These are phyloP conservation scores for Colletotrichum somersetense DNA, from an alignment of 2,329 filamentous ascomycete genomes.

Conservation along the genomic window DNA sequence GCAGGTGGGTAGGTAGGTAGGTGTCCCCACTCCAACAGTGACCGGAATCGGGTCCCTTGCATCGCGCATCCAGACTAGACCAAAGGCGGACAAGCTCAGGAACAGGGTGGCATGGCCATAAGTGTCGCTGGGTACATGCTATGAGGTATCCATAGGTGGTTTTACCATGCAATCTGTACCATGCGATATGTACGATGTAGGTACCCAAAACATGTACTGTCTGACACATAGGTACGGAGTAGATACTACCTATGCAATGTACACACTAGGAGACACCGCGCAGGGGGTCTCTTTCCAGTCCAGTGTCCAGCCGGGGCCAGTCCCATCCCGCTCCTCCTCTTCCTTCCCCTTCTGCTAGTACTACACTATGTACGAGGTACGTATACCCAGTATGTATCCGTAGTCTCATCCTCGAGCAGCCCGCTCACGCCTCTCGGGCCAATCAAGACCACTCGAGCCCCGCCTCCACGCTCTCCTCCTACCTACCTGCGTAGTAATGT, in stretches of 20 bases:
- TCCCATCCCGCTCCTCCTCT: conserved; percentile 22
- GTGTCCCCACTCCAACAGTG: neutral
- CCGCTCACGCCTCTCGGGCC: neutral
- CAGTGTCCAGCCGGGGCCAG: conserved; percentile 26
- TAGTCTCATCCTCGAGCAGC: neutral
- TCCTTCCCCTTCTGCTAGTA: neutral
- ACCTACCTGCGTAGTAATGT: no score
- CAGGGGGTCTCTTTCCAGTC: conserved; percentile 34
- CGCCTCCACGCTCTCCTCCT: neutral
- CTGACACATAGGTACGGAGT: no score
- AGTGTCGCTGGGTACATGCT: no score
- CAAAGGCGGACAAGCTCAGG: conserved; percentile 33
- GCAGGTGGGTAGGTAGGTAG: no score
- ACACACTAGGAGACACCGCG: conserved; percentile 2
- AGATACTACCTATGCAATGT: no score
- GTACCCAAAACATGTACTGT: no score
- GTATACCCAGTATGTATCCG: no score
- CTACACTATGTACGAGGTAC: no score
- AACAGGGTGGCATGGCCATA: conserved; percentile 16
- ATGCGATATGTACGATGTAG: no score
- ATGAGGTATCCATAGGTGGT: no score
- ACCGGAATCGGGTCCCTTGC: conserved; percentile 26
- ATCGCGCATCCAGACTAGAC: conserved; percentile 26
- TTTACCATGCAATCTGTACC: no score
- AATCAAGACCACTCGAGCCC: neutral